These are phyloP conservation scores for Neurospora sp. DNA, from an alignment of 495 filamentous ascomycete species.

Conservation along the genomic window DNA sequence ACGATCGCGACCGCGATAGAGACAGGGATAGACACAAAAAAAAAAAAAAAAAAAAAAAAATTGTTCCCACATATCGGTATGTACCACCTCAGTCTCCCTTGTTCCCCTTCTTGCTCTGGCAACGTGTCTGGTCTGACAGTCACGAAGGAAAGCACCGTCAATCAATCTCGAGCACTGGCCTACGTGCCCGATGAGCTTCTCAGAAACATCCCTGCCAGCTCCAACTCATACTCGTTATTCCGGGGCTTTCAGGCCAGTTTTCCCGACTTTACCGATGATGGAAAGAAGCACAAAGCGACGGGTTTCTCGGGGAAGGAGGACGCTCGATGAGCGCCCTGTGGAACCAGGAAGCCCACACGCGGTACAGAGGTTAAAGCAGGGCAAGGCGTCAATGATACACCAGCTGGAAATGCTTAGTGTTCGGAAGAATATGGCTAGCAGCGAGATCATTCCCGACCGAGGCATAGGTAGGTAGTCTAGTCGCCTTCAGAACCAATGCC, in stretches of 20 bases:
- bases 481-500: too few species aligned
- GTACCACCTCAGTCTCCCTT: too few species aligned
- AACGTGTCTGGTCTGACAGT: too few species aligned
- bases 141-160: too few species aligned
- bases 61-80: too few species aligned
- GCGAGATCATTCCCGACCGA: constrained; percentile 52
- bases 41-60: too few species aligned
- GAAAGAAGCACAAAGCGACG: constrained; percentile 61
- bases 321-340: constrained; percentile 52
- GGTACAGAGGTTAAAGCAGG: constrained; percentile 61
- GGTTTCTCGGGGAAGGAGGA: constrained; percentile 59
- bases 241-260: constrained; percentile 90
- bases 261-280: constrained; percentile 59
- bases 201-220: constrained; percentile 71
- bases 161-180: constrained; percentile 78
- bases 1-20: constrained; percentile 1
- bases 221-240: constrained; percentile 83
- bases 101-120: too few species aligned
- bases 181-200: constrained; percentile 89
- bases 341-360: constrained; percentile 45
- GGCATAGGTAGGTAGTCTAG: too few species aligned
- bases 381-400: constrained; percentile 65
- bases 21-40: constrained; percentile 19
- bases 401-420: constrained; percentile 84
- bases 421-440: constrained; percentile 94